Conservation (phyloP, 306 rosid genomes). For the Glycyrrhiza uralensis region DNA sequence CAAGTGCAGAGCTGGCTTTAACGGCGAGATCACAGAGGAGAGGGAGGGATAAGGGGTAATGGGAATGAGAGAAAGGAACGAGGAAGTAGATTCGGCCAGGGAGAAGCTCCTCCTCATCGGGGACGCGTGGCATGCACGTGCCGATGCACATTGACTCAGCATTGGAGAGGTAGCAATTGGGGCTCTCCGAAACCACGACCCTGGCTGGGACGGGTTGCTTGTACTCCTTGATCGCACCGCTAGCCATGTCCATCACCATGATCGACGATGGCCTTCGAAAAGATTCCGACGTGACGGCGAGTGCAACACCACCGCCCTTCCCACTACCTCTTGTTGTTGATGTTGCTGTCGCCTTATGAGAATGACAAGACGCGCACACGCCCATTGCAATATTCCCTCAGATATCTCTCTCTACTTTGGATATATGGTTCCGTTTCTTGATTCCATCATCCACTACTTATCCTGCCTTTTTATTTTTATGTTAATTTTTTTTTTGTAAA, state of each 20-base stretch:
- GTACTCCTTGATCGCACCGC: slow-evolving; percentile 42
- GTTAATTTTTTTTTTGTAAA: background rate
- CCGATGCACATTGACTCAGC: slow-evolving; percentile 65
- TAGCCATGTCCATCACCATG: slow-evolving; percentile 47
- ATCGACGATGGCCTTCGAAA: slow-evolving; percentile 41
- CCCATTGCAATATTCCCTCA: slow-evolving; percentile 47
- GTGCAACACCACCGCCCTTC: background rate
- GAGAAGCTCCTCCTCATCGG: slow-evolving; percentile 53
- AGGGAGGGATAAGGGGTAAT: slow-evolving; percentile 43
- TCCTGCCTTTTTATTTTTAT: background rate
- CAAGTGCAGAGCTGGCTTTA: slow-evolving; percentile 50
- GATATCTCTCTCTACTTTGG: background rate
- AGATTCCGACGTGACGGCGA: slow-evolving; percentile 16
- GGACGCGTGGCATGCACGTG: slow-evolving; percentile 41
- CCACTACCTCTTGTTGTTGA: background rate
- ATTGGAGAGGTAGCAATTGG: slow-evolving; percentile 52
- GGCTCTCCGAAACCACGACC: slow-evolving; percentile 36
- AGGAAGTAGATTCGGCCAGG: slow-evolving; percentile 74
- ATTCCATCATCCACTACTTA: background rate
- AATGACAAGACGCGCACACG: slow-evolving; percentile 42
- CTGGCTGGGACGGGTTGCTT: slow-evolving; percentile 45
- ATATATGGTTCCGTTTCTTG: background rate
- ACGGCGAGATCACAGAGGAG: slow-evolving; percentile 66
- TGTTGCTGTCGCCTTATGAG: background rate
- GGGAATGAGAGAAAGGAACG: slow-evolving; percentile 45